Percentiles rank a stretch among this genome's conserved stretches.
Conservation (phyloP, 2,329 filamentous ascomycete genomes). For the Epichloe aotearoae region DNA sequence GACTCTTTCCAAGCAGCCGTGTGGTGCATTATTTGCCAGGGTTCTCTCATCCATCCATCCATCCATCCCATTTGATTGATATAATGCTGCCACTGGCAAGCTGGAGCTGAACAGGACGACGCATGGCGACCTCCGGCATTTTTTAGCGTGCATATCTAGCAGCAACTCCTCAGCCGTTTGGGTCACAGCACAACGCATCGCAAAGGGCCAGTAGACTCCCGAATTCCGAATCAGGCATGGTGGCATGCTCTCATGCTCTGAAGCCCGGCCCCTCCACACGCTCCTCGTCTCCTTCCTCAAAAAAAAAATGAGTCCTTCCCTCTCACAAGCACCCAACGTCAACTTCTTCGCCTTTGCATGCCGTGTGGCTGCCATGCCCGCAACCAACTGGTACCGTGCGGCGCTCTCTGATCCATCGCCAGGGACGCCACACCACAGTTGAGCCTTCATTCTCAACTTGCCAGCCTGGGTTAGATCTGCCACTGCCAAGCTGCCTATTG, state of each 20-base stretch:
- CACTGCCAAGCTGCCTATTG: not conserved
- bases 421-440: not conserved
- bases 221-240: not conserved
- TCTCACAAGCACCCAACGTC: not conserved
- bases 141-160: not conserved
- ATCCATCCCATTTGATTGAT: not conserved
- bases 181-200: not conserved
- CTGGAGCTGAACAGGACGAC: not conserved
- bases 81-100: too few relatives aligned
- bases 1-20: not conserved
- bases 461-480: constrained; percentile 2
- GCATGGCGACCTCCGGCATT: constrained; percentile 4
- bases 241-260: not conserved
- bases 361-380: not conserved
- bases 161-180: not conserved
- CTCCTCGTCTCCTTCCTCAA: not conserved
- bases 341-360: too few relatives aligned
- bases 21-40: not conserved
- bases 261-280: not conserved
- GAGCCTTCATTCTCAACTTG: not conserved
- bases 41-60: not conserved
- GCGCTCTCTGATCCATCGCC: too few relatives aligned
- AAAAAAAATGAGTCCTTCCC: too few relatives aligned
- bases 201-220: not conserved
- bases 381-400: not conserved